Evolutionary conservation across 2,329 filamentous ascomycete species (phyloP).

Genomic region (Microsporum ferrugineum): DNA sequence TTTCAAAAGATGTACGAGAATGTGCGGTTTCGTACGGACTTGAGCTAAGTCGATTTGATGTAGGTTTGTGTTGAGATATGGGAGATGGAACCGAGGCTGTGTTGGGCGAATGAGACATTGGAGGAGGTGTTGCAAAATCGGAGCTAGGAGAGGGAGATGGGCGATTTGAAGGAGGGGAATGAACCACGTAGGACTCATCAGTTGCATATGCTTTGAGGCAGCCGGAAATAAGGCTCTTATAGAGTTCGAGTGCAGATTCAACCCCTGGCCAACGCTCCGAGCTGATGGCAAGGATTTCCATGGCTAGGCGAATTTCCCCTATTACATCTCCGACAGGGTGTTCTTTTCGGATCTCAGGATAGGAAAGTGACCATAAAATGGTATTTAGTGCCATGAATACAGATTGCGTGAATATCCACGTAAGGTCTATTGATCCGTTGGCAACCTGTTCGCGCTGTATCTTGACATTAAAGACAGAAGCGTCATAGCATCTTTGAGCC

Average conservation of each 20-base stretch:
- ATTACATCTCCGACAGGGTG: constrained; percentile 67
- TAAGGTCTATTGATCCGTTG: constrained; percentile 65
- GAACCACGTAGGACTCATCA: constrained; percentile 42
- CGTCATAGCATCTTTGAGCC: constrained; percentile 71
- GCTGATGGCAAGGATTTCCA: constrained; percentile 69
- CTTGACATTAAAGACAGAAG: constrained; percentile 68
- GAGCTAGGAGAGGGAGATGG: constrained; percentile 32
- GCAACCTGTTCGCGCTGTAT: constrained; percentile 71
- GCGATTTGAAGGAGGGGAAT: constrained; percentile 33
- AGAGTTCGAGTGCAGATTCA: constrained; percentile 70
- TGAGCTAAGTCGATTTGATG: background rate
- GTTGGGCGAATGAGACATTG: constrained; percentile 32
- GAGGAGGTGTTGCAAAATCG: constrained; percentile 30
- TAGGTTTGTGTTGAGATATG: background rate
- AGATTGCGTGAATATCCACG: constrained; percentile 83
- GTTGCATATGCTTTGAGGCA: constrained; percentile 79
- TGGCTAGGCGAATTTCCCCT: constrained; percentile 57
- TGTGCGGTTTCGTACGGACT: background rate
- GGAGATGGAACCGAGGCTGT: constrained; percentile 11
- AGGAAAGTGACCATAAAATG: constrained; percentile 82
- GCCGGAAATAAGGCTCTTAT: constrained; percentile 71
- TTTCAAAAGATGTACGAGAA: background rate
- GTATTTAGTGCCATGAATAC: constrained; percentile 89
- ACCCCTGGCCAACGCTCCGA: constrained; percentile 88
- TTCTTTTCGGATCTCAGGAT: constrained; percentile 63